Base-by-base conservation (phyloP, 2,329 filamentous ascomycete species). In the Cylindrodendrum hubeiense region DNA sequence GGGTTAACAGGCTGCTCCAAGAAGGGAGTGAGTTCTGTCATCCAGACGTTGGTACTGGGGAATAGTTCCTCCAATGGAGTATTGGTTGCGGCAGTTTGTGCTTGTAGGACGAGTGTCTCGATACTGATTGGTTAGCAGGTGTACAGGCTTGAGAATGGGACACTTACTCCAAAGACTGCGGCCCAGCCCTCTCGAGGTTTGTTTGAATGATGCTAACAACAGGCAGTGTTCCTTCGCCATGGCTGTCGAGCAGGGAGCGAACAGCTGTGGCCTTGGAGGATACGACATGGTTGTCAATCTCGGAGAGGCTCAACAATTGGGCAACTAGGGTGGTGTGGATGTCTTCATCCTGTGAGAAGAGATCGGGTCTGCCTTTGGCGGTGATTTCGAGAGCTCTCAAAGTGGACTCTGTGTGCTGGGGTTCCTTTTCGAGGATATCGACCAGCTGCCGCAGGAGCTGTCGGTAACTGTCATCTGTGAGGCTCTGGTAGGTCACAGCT, bases 1-100 rank as follows among this genome's bases (percentile, higher is more conserved):
- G 87, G 83, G 65, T 88, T 87, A 3, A 90, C 86, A 1, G 81
- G 71, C 1, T 79, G 75, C 30, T 83, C 77, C 6, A 92, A 78
- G 61, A 94, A 77, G 17, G 74, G 75, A 2, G 67, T 67, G 85
- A 97, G 78, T 15, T 92, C 87, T 15, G 83, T 71, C 71, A 86
- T 84, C 94, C 95, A 98, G 10, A 87, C 79, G 2, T 85, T 80
- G 0, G 83, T 80, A 69, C 86, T 86, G 0, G 94, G 93, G 39
- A 96, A 82, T 5, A 95, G 78, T 12, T 84, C 82, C 65, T 82
- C 78, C 2, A 76, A 66, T 0, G 75, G 67, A 9, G 74, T 73
- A 4, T 70, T 68, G 1, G 77, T 70, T 1, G 77, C 73, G 1
- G 79, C 80, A 2, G 76, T 74, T 17, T 78, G 74, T 5, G 82